Percentiles rank a stretch among this genome's conserved stretches.
phyloP scores from a whole-genome alignment of 148 eudicot genomes.

The Diospyros kaki region DNA sequence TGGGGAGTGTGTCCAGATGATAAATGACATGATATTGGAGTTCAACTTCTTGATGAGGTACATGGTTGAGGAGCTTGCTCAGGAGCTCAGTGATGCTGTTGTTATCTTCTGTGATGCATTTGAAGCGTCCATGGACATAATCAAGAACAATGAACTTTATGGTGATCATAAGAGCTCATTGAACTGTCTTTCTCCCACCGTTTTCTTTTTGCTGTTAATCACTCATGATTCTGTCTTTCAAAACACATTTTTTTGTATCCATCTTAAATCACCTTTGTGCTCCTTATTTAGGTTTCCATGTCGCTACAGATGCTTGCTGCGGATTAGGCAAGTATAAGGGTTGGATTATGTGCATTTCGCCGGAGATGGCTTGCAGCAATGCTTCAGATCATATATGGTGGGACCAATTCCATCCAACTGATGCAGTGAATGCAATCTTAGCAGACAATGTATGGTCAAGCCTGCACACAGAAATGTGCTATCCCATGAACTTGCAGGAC shows the following conservation, averaged over 20 bases:
- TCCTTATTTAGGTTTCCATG: slow-evolving; percentile 49
- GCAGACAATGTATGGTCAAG: slow-evolving; percentile 89
- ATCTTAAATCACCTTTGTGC: background rate
- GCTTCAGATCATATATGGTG: slow-evolving; percentile 89
- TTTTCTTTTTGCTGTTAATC: background rate
- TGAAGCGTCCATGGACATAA: slow-evolving; percentile 79
- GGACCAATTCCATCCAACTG: slow-evolving; percentile 95
- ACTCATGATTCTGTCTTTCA: too few relatives aligned
- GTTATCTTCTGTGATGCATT: slow-evolving; percentile 72
- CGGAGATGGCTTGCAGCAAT: slow-evolving; percentile 76
- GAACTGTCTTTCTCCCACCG: background rate
- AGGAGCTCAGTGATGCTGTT: slow-evolving; percentile 45
- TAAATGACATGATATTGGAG: slow-evolving; percentile 82
- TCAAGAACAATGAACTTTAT: slow-evolving; percentile 45
- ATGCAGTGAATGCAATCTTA: slow-evolving; percentile 65
- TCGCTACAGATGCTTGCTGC: slow-evolving; percentile 72
- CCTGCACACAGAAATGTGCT: slow-evolving; percentile 69
- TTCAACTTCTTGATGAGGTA: slow-evolving; percentile 70
- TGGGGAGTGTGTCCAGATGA: slow-evolving; percentile 69
- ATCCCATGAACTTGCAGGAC: slow-evolving; percentile 70
- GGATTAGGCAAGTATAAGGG: slow-evolving; percentile 83
- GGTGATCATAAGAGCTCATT: slow-evolving; percentile 33
- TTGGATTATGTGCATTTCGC: slow-evolving; percentile 64
- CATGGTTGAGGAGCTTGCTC: slow-evolving; percentile 59
- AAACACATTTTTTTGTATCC: background rate